These are phyloP conservation scores for Puya raimondii DNA, from an alignment of 176 grass and related monocot species.

Conservation along the genomic window DNA sequence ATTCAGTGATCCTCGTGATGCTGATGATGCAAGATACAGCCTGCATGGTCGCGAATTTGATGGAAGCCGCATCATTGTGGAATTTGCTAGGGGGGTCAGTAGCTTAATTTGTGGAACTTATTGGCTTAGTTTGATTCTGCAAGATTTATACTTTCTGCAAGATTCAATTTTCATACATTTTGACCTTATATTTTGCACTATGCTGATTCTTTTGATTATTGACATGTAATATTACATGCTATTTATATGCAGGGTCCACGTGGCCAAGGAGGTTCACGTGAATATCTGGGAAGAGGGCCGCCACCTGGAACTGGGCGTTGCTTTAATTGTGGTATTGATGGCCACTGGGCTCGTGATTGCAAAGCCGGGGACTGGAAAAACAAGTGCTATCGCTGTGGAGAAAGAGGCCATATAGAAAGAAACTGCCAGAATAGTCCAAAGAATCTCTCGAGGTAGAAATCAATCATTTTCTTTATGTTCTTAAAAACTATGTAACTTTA, in stretches of 20 bases:
- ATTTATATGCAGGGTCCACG: conserved; percentile 42
- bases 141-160: too few species aligned
- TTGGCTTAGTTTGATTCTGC: neutral
- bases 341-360: conserved; percentile 96
- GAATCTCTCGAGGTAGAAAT: conserved; percentile 63
- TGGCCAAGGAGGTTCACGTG: conserved; percentile 61
- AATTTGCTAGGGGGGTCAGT: conserved; percentile 92
- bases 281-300: conserved; percentile 77
- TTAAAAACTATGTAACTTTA: conserved; percentile 31
- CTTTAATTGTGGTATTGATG: conserved; percentile 97
- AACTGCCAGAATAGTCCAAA: conserved; percentile 98
- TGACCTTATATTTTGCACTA: neutral
- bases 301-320: conserved; percentile 86
- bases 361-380: conserved; percentile 99
- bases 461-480: conserved; percentile 24
- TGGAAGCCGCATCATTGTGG: conserved; percentile 83
- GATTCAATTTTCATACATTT: too few species aligned
- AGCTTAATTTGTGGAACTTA: neutral
- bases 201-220: neutral
- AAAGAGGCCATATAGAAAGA: conserved; percentile 92
- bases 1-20: conserved; percentile 83
- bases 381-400: conserved; percentile 95
- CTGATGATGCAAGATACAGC: conserved; percentile 83
- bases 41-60: conserved; percentile 89
- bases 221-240: neutral